A percentile compares a stretch with the other conserved stretches of the same genome.
phyloP scores from a whole-genome alignment of 1,139 yeast genomes.

The Chernovozyma aurita region DNA sequence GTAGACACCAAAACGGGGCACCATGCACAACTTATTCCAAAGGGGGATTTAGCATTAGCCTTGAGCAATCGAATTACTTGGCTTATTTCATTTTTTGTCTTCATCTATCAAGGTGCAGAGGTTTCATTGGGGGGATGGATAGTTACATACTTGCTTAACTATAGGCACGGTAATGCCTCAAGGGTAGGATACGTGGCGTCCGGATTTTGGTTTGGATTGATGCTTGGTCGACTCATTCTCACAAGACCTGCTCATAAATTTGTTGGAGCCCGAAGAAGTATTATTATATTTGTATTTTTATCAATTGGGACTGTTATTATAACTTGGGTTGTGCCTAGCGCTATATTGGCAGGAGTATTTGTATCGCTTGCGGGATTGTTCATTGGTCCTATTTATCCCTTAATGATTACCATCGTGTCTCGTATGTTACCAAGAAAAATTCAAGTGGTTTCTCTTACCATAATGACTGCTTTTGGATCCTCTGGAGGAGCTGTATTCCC shows the following conservation, averaged over 20 bases:
- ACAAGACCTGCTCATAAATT: slow-evolving; percentile 36
- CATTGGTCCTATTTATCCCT: slow-evolving; percentile 54
- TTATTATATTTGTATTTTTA: slow-evolving; percentile 26
- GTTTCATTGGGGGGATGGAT: slow-evolving; percentile 72
- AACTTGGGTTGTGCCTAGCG: slow-evolving; percentile 44
- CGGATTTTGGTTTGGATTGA: slow-evolving; percentile 70
- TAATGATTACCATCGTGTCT: slow-evolving; percentile 45
- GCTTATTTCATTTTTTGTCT: slow-evolving; percentile 49
- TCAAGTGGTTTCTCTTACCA: slow-evolving; percentile 49
- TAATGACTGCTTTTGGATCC: slow-evolving; percentile 57
- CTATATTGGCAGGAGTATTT: slow-evolving; percentile 39
- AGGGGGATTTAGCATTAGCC: slow-evolving; percentile 18
- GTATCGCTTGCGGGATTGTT: slow-evolving; percentile 45
- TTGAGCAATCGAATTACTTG: slow-evolving; percentile 45
- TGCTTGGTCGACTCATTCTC: slow-evolving; percentile 53
- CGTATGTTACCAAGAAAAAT: slow-evolving; percentile 50
- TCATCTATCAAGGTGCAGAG: slow-evolving; percentile 67
- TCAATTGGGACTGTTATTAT: slow-evolving; percentile 35
- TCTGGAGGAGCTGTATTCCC: slow-evolving; percentile 61
- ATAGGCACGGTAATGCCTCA: slow-evolving; percentile 42
- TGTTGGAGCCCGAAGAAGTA: slow-evolving; percentile 50
- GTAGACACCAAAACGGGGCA: neutral
- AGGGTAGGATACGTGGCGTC: slow-evolving; percentile 62
- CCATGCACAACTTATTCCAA: neutral
- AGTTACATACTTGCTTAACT: slow-evolving; percentile 56